phyloP scores from a whole-genome alignment of 768 basidiomycete genomes.

The Naganishia randhawae region DNA sequence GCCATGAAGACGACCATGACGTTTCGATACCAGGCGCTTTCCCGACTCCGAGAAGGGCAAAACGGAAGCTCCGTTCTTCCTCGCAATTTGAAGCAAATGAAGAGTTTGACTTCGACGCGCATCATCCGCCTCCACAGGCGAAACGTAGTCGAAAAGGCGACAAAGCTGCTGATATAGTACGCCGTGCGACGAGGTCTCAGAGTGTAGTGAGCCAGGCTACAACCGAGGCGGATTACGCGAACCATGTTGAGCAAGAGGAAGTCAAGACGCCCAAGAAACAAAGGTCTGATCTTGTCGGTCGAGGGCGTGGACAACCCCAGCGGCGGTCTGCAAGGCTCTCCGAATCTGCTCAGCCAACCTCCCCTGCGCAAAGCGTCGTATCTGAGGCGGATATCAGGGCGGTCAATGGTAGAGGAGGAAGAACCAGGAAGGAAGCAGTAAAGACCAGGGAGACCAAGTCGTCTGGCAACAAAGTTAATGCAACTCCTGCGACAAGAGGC shows the following conservation, averaged over 20 bases:
- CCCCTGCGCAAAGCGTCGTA: background rate
- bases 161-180: background rate
- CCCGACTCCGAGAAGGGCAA: background rate
- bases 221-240: slow-evolving; percentile 13
- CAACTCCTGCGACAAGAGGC: slow-evolving; percentile 1
- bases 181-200: slow-evolving; percentile 9
- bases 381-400: background rate
- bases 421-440: background rate
- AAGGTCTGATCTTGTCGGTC: background rate
- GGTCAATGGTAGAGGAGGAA: background rate
- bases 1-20: background rate
- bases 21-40: slow-evolving; percentile 9
- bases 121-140: background rate
- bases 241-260: background rate
- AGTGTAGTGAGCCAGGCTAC: slow-evolving; percentile 9
- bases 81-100: slow-evolving; percentile 5
- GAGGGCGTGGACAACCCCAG: background rate
- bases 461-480: background rate
- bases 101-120: background rate
- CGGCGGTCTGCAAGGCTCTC: slow-evolving; percentile 8
- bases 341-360: slow-evolving; percentile 2
- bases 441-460: background rate
- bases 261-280: background rate
- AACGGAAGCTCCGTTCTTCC: slow-evolving; percentile 9
- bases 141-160: slow-evolving; percentile 6